A percentile compares a stretch with the other conserved stretches of the same genome.
These are phyloP conservation scores for Candida tropicalis DNA, from an alignment of 1,139 yeast species.

Conservation along the genomic window DNA sequence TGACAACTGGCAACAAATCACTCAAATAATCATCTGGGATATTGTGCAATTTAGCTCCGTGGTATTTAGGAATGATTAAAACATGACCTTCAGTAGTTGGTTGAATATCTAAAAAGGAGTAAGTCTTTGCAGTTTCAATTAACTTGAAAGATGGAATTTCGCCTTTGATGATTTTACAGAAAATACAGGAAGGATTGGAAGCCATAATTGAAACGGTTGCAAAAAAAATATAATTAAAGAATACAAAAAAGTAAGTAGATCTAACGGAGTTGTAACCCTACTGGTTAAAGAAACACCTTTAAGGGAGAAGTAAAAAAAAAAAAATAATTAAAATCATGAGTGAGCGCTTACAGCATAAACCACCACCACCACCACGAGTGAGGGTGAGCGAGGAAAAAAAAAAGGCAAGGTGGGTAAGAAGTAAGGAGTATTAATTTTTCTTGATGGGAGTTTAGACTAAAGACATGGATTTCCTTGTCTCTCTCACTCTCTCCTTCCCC, in stretches of 20 bases:
- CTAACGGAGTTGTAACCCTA: conserved; percentile 4
- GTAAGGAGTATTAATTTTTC: too few species aligned
- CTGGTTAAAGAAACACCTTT: conserved; percentile 1
- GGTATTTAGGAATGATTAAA: conserved; percentile 85
- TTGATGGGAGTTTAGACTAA: too few species aligned
- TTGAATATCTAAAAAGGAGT: conserved; percentile 88
- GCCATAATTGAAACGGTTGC: conserved; percentile 12
- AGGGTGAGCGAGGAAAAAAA: not conserved
- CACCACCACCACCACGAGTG: too few species aligned
- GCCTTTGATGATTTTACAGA: conserved; percentile 91
- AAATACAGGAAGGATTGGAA: conserved; percentile 57
- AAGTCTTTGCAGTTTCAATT: conserved; percentile 75
- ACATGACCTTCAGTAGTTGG: conserved; percentile 91
- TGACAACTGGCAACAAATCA: conserved; percentile 85
- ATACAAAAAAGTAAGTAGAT: not conserved
- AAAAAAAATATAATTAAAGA: not conserved
- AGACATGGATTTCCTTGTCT: too few species aligned
- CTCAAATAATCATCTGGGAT: conserved; percentile 87
- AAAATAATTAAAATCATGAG: too few species aligned
- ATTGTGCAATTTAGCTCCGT: conserved; percentile 89
- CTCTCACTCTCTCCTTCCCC: too few species aligned
- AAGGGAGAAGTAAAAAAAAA: not conserved
- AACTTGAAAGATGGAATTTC: conserved; percentile 91
- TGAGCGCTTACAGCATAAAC: too few species aligned
- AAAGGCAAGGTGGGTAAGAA: not conserved